Base-by-base conservation (phyloP, 495 filamentous ascomycete genomes). In the Poronia punctata region DNA sequence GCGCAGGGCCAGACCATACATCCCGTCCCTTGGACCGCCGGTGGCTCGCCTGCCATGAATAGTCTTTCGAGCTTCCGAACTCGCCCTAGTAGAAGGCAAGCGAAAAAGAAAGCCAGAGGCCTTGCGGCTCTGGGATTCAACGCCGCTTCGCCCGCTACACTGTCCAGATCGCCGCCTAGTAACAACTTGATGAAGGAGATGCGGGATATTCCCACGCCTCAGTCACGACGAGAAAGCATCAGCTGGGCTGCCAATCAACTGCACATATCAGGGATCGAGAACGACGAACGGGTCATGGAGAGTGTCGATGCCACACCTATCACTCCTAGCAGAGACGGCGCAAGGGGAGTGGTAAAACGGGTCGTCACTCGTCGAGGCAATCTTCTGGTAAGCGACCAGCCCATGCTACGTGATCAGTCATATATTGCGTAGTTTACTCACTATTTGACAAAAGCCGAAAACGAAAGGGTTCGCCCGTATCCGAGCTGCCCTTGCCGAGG, bases 391-490 rank as follows among this genome's bases (percentile, higher is more conserved):
- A 55, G 80, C 62, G 22, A 19, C 3, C 25, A 23, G 11, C 14
- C 23, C 20, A 27, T 40, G 9, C 12, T n/a, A 5, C 3, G 3
- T 12, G 1, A 14, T 15, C 20, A 15, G 11, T 8, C 32, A 11
- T 5, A 7, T 26, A 2, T 42, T 11, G 1, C 21, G 9, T 17
- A 29, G 7, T 14, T 30, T 45, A 26, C 16, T 33, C 7, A 41
- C 29, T n/a, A n/a, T n/a, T 7, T 27, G 18, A 4, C 16, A 5
- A 17, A 26, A 71, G 83, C 92, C 92, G 11, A 99, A 99, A 67
- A 86, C 89, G 0, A 95, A 95, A 65, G 84, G 78, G 0, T 97
- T 97, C 61, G 87, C 89, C 2, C 83, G 92, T 3, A 93, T 99
- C 50, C 78, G 83, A 34, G 93, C 92, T 7, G 86, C 86, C 5